Base-by-base conservation (phyloP, 306 rosid genomes). In the Ormosia semicastrata region DNA sequence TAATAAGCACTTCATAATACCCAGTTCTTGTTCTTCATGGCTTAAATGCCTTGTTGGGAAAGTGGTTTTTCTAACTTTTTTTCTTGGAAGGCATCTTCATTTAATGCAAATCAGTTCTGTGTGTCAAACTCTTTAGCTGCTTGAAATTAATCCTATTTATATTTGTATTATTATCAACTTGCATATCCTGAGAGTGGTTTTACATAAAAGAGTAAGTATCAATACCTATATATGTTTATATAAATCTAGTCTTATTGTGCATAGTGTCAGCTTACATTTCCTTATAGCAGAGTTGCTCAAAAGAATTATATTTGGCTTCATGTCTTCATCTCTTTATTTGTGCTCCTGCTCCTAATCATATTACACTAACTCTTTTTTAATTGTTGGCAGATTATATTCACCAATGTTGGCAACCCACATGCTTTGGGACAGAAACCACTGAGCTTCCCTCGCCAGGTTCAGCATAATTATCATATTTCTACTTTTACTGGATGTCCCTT, bases 391-490 rank as follows among this genome's bases (percentile, higher is more conserved):
- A 96, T 96, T 81, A 89, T 96, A 84, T 96, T 96, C 89, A 96
- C 99, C 37, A 96, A 96, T 87, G 99, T 96, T 47, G 99, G 99
- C 83, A 96, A 96, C 67, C 99, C 99, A 69, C 99, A 96, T 83
- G 99, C 99, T 70, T 84, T 96, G 60, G 99, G 99, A 84, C 99
- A 96, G 91, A 96, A 82, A 92, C 99, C 99, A 7, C 82, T 96
- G 89, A 89, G 88, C 73, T 96, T 96, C 83, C 99, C 99, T 67
- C 99, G 99, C 85, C 99, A 96, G 99, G 99, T 96, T 78, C 43
- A 9, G 59, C 77, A 46, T 54, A n/a, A 8, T 65, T 77, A 41
- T 59, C 67, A 37, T 43, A 74, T 77, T 83, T 75, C 66, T 77
- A n/a, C 84, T 80, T 58, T 73, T 49, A 17, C 5, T 29, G 43